Percentiles rank a stretch among this genome's conserved stretches.
phyloP scores from a whole-genome alignment of 495 filamentous ascomycete genomes.

The Hypoxylon lienhwacheense region DNA sequence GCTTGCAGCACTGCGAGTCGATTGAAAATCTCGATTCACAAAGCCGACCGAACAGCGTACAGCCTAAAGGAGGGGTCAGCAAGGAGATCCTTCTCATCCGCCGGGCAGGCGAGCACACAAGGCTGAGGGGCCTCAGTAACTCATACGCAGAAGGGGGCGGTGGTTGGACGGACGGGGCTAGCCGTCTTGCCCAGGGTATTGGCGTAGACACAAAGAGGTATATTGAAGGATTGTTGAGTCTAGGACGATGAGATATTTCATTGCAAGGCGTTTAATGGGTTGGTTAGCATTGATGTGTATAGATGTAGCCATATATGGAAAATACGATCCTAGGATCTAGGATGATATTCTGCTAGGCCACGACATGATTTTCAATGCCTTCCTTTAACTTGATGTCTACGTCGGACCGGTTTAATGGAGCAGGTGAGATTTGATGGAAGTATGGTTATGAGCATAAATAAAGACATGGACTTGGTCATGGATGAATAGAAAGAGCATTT shows the following conservation, averaged over 20 bases:
- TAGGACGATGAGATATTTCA: constrained; percentile 61
- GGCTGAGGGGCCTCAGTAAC: constrained; percentile 41
- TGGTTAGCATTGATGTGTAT: background rate
- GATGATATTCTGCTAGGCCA: background rate
- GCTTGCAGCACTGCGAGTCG: constrained; percentile 21
- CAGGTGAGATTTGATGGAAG: background rate
- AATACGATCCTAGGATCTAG: background rate
- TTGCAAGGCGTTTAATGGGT: background rate
- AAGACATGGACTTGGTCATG: too few relatives aligned
- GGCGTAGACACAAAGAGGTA: constrained; percentile 85
- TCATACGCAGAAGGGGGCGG: constrained; percentile 45
- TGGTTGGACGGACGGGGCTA: constrained; percentile 61
- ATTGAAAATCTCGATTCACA: constrained; percentile 36
- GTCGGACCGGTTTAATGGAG: background rate
- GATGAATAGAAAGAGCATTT: too few relatives aligned
- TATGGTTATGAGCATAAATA: background rate
- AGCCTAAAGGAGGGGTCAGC: constrained; percentile 26
- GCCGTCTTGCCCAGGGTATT: constrained; percentile 77
- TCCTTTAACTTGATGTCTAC: background rate
- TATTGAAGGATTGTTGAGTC: constrained; percentile 77
- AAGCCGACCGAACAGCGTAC: background rate
- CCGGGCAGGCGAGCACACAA: constrained; percentile 67
- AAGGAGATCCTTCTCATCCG: constrained; percentile 81
- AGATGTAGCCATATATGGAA: background rate
- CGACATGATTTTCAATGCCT: background rate